A percentile compares a stretch with the other conserved stretches of the same genome.
Evolutionary conservation across 2,329 filamentous ascomycete genomes (phyloP).

Genomic region (Aspergillus sojae): DNA sequence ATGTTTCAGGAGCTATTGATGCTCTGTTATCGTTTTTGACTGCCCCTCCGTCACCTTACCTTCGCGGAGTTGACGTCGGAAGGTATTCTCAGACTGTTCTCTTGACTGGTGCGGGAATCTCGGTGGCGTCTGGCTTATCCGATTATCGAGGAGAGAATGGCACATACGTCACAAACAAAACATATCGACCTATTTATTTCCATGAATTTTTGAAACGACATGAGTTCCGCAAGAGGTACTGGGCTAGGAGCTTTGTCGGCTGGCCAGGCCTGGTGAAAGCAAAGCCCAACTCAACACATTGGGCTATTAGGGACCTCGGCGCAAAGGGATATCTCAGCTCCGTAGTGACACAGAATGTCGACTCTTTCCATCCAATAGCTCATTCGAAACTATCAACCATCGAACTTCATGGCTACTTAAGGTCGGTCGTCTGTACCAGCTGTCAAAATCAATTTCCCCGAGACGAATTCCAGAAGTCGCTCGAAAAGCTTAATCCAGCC

Average conservation of each 20-base stretch:
- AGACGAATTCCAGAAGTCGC: constrained; percentile 71
- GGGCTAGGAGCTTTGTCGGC: constrained; percentile 91
- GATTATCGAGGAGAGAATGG: constrained; percentile 90
- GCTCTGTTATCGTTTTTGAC: constrained; percentile 78
- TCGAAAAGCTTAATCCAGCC: constrained; percentile 78
- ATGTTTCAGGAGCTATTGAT: constrained; percentile 71
- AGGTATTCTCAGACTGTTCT: constrained; percentile 62
- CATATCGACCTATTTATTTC: constrained; percentile 89
- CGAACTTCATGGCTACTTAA: constrained; percentile 89
- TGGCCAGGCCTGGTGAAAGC: constrained; percentile 82
- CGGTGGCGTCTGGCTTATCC: constrained; percentile 86
- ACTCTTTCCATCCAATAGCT: constrained; percentile 82
- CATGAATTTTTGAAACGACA: constrained; percentile 83
- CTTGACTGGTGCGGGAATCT: constrained; percentile 85
- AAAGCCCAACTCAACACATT: constrained; percentile 77
- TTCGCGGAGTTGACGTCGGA: constrained; percentile 47
- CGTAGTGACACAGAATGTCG: constrained; percentile 95
- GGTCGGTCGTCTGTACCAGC: constrained; percentile 76
- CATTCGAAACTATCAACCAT: constrained; percentile 75
- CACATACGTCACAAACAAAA: constrained; percentile 89
- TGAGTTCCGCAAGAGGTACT: constrained; percentile 87
- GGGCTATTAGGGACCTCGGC: constrained; percentile 73
- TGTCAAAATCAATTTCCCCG: constrained; percentile 74
- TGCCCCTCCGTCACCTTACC: constrained; percentile 55
- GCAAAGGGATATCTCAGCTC: constrained; percentile 70